Base-by-base conservation (phyloP, 108 stramenopile genomes). In the Nannochloropsis gaditana region DNA sequence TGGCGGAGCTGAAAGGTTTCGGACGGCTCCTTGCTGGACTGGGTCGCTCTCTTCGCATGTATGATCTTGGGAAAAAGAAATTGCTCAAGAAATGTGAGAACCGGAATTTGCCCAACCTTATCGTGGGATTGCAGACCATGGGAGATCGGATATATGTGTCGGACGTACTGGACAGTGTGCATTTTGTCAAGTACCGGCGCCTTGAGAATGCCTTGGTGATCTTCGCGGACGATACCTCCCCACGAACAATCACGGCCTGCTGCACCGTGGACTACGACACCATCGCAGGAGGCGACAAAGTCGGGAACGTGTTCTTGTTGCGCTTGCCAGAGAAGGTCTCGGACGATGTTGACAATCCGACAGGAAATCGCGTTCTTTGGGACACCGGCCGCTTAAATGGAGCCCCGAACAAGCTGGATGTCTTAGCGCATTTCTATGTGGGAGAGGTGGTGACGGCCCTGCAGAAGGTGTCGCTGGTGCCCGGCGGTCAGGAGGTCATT, bases 21-120 rank as follows among this genome's bases (percentile, higher is more conserved):
- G 89, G 94, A 81, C 90, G 95, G 50, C 91, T 99, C 21, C 92
- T 98, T 21, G 97, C 95, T 9, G 99, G 97, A 41, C 91, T 96
- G 85, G 99, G 99, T 9, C 90, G 89, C 21, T 90, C 87, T 41
- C 83, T 98, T 9, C 94, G 97, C 41, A 89, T 97, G 45, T 99
- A 97, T 87, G 97, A 97, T 84, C 93, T 98, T 92, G 99, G 99
- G 31, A 97, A 96, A 90, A 95, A 95, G 21, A 97, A 97, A 89
- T 92, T 99, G 21, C 85, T 99, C 47, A 94, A 95, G 84, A 98
- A 98, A 93, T 96, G 96, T 83, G 97, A 98, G 91, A 89, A 94
- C 43, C 91, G 94, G 43, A 92, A 91, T 42, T 89, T 96, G 82
- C 96, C 96, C 8, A 96, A 92, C 19, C 92, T 93, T 90, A 95